Evolutionary conservation across 106 monocot species (phyloP), one percentile per base, ranked within the genome.

Genomic region (Vanilla planifolia): DNA sequence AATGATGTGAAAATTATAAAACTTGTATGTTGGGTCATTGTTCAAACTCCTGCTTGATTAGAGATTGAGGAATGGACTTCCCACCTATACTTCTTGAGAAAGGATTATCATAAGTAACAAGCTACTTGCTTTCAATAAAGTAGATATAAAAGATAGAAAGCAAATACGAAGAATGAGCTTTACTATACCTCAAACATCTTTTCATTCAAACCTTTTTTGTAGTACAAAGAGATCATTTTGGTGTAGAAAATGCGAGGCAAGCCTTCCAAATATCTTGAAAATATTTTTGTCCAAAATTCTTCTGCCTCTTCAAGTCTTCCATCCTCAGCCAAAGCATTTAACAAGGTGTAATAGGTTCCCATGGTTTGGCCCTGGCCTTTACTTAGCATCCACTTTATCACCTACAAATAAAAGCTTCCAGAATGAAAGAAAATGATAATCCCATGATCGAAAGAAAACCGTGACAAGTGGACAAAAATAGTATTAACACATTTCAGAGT

Each of bases 311-410:
- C 96, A 30, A 96, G 48, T 42, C 96, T 75, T 40, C 78, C 94
- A 77, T 96, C 96, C 74, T 90, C 90, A 6, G 80, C 75, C 48
- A 96, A 78, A 66, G 96, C 90, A 84, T 84, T 96, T 66, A 96
- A 67, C 29, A 96, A 73, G 6, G 81, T 67, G 40, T 70, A 87
- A 68, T 96, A 91, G 13, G 69, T 96, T 15, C 96, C 96, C 91
- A 96, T 87, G 26, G 96, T 91, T 61, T 82, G 90, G 55, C 96
- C 96, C 67, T 96, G 96, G 62, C 96, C 96, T 84, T 96, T 96
- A 78, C 81, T 91, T 58, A 95, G 60, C 94, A 95, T 89, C 96
- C 96, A 96, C 53, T 96, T 96, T 11, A 73, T 79, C 36, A 96
- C 79, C 96, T 96, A 48, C 39, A 51, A 51, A 15, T 42, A 47